phyloP scores from a whole-genome alignment of 1,284 basidiomycete genomes.

The Ganoderma lingzhi region DNA sequence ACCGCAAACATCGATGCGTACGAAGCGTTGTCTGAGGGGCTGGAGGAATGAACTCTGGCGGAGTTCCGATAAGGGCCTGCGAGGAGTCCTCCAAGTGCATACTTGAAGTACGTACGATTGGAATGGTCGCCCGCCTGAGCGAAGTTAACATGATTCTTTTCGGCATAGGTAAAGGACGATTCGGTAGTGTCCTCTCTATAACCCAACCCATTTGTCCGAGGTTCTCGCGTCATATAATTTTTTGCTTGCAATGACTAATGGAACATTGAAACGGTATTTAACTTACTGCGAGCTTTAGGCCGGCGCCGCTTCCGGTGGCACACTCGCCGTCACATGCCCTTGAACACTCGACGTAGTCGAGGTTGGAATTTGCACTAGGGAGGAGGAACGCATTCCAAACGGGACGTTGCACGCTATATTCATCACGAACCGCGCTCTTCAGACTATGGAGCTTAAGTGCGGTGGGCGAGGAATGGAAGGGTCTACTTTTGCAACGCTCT shows the following conservation, averaged over 20 bases:
- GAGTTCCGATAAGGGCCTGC: not conserved
- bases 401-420: not conserved
- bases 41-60: slow-evolving; percentile 1
- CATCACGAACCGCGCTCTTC: not conserved
- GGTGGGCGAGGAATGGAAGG: not conserved
- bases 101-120: not conserved
- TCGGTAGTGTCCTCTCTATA: not conserved
- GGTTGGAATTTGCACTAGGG: not conserved
- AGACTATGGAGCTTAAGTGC: not conserved
- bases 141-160: not conserved
- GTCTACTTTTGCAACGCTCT: not conserved
- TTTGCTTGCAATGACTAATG: not conserved
- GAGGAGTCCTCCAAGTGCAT: not conserved
- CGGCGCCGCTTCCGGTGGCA: not conserved
- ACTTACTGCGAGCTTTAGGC: not conserved
- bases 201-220: not conserved
- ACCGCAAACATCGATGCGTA: slow-evolving; percentile 11
- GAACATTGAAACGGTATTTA: not conserved
- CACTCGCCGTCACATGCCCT: not conserved
- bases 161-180: not conserved
- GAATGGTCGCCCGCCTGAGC: not conserved
- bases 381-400: not conserved
- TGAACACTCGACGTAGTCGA: not conserved
- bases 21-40: slow-evolving; percentile 21
- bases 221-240: not conserved